A percentile compares a stretch with the other conserved stretches of the same genome.
phyloP scores from a whole-genome alignment of 2,329 filamentous ascomycete genomes.

The Botrytis porri region DNA sequence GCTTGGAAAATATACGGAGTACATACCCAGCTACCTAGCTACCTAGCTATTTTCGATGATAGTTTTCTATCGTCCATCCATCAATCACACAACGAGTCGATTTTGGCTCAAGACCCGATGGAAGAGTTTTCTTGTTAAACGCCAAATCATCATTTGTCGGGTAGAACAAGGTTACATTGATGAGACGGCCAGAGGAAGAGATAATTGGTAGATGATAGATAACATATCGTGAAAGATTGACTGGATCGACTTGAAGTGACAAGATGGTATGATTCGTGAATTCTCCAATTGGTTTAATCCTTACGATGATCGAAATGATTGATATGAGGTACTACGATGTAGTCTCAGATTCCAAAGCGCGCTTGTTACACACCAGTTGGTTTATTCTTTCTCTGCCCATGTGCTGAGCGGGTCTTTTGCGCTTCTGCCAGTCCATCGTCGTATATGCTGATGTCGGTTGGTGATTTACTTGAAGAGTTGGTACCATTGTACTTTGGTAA shows the following conservation, averaged over 20 bases:
- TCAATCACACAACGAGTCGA: neutral
- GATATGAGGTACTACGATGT: neutral
- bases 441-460: slow-evolving; percentile 10
- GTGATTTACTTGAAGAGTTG: neutral
- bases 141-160: slow-evolving; percentile 34
- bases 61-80: neutral
- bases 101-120: slow-evolving; percentile 17
- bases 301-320: neutral
- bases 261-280: neutral
- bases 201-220: neutral
- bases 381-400: neutral
- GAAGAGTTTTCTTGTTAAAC: slow-evolving; percentile 25
- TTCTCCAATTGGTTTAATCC: neutral
- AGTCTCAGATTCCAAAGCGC: slow-evolving; percentile 18
- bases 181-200: neutral
- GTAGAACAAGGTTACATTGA: slow-evolving; percentile 22
- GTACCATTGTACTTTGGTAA: neutral
- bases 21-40: neutral
- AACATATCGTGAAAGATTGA: slow-evolving; percentile 1
- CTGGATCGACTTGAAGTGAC: neutral
- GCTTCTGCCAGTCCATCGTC: slow-evolving; percentile 21
- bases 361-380: slow-evolving; percentile 29
- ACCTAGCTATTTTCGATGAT: neutral
- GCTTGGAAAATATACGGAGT: neutral
- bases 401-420: slow-evolving; percentile 19